Evolutionary conservation across 306 rosid genomes (phyloP).

Genomic region (Ziziphus jujuba): DNA sequence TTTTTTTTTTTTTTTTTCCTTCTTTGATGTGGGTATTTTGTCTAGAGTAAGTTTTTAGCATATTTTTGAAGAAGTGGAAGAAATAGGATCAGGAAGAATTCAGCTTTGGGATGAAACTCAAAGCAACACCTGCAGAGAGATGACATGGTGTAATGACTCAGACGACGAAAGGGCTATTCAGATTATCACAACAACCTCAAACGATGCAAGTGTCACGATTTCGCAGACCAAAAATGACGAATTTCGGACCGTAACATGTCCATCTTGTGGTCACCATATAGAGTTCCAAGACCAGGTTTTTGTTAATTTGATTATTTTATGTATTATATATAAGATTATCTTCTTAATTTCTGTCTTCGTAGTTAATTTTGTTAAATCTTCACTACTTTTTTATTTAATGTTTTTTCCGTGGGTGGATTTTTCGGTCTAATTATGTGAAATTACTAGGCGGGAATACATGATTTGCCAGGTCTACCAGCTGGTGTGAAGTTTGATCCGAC

Average conservation of each 20-base stretch:
- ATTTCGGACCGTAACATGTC: slow-evolving; percentile 51
- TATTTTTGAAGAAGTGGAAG: slow-evolving; percentile 38
- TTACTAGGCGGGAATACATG: slow-evolving; percentile 51
- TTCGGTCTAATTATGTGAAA: neutral
- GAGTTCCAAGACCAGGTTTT: slow-evolving; percentile 64
- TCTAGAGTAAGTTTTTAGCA: neutral
- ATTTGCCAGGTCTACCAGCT: slow-evolving; percentile 79
- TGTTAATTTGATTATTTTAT: neutral
- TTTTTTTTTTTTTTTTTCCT: neutral
- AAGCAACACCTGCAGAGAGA: slow-evolving; percentile 27
- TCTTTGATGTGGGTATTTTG: neutral
- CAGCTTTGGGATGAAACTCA: slow-evolving; percentile 34
- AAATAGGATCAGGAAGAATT: slow-evolving; percentile 17
- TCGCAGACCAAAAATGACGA: slow-evolving; percentile 19
- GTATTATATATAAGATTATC: neutral
- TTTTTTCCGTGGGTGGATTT: neutral
- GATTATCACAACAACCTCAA: slow-evolving; percentile 21
- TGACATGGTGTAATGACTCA: slow-evolving; percentile 76
- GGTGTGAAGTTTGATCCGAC: slow-evolving; percentile 94
- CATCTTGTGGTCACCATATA: slow-evolving; percentile 71
- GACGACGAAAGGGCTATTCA: slow-evolving; percentile 43
- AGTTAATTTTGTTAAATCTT: neutral
- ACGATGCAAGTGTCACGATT: slow-evolving; percentile 1
- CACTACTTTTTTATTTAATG: neutral
- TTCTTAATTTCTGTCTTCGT: neutral